Percentiles rank a stretch among this genome's conserved stretches.
These are phyloP conservation scores for Corchorus capsularis DNA, from an alignment of 345 rosid genomes.

Conservation along the genomic window DNA sequence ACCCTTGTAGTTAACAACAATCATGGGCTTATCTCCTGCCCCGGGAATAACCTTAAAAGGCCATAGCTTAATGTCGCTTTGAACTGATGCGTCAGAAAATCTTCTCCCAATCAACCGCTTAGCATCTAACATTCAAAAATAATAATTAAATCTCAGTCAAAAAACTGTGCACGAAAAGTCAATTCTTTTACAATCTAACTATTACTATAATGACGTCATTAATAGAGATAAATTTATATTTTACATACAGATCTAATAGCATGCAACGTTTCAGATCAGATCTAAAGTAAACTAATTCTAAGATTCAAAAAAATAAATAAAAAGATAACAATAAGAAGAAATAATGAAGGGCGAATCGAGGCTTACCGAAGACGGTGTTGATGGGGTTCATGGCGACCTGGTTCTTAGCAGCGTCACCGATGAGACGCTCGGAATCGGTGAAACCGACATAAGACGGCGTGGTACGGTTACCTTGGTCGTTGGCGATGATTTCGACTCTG, in stretches of 20 bases:
- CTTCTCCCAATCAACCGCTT: constrained; percentile 21
- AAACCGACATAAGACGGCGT: constrained; percentile 60
- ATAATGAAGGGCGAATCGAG: background rate
- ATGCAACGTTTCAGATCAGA: background rate
- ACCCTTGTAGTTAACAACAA: constrained; percentile 31
- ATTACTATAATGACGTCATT: background rate
- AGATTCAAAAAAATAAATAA: background rate
- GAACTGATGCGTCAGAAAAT: background rate
- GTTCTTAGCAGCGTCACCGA: constrained; percentile 66
- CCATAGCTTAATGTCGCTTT: constrained; percentile 21
- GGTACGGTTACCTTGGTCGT: constrained; percentile 57
- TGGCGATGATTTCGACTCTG: constrained; percentile 62
- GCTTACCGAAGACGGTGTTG: constrained; percentile 60
- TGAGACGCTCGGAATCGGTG: constrained; percentile 54
- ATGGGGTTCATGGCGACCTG: constrained; percentile 66
- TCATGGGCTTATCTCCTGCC: constrained; percentile 34
- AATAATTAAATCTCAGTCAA: background rate
- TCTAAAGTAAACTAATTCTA: background rate
- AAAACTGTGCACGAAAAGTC: background rate
- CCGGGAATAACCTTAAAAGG: constrained; percentile 38
- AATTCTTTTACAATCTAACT: background rate
- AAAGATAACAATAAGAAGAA: background rate
- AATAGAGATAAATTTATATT: background rate
- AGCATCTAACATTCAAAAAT: background rate
- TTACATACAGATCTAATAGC: background rate